Base-by-base conservation (phyloP, 2,329 filamentous ascomycete genomes). In the Plenodomus lindquistii region DNA sequence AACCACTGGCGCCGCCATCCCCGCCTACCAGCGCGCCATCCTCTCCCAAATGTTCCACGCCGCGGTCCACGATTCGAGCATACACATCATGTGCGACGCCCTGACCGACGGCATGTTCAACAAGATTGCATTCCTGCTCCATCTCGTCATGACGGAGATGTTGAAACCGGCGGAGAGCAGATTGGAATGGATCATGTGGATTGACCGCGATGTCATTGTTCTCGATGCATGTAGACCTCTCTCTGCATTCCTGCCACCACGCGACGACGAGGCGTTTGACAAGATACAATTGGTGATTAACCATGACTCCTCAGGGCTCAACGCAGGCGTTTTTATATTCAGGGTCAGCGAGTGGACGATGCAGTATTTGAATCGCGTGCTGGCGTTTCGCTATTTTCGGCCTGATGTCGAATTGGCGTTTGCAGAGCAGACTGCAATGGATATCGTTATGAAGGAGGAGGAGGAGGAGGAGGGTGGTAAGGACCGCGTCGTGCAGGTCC, bases 61-160 rank as follows among this genome's bases (percentile, higher is more conserved):
- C 40, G 57, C 65, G 8, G 57, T 75, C 21, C 71, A 75, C 37
- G 71, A 73, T 5, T 75, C 75, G 40, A 71, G 73, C 1, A 57
- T 75, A 5, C 70, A 75, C 43, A 63, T 78, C 4, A 60, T 78
- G 16, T 73, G 74, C 11, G 64, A 75, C 29, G 51, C 68, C 4
- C 60, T 79, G 2, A 59, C 76, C 13, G 73, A 76, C 40, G 73
- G 74, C 38, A 66, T 73, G 5, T 78, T 75, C 75, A 74, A 70
- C 40, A 78, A 78, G 42, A 69, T 70, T 3, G 76, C 73, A 1
- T 76, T 76, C 50, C 70, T 78, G n/a, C 63, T 77, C 6, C 67
- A 69, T 10, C 58, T 76, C 9, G 52, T 76, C 10, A 59, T 76
- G 40, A 48, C 52, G 15, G 56, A 42, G 54, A 63, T 76, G 49